Evolutionary conservation across 164 flowering plant genomes (phyloP).

Genomic region (Sextonia rubra): DNA sequence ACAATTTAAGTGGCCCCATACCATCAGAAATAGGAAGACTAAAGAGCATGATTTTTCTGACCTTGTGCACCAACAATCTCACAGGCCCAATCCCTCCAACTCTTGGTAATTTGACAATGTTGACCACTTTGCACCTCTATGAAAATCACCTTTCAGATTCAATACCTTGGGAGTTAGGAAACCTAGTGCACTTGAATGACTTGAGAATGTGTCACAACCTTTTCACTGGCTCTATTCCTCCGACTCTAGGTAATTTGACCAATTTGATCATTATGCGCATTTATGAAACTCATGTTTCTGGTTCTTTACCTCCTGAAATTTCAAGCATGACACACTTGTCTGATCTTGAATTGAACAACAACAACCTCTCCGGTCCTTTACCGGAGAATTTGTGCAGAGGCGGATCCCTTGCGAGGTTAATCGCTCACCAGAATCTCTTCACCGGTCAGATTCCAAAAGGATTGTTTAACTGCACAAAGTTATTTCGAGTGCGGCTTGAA

Average conservation of each 20-base stretch:
- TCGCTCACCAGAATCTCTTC: not conserved
- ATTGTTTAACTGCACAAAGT: constrained; percentile 40
- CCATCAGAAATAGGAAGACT: constrained; percentile 20
- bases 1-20: constrained; percentile 18
- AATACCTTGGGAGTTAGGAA: constrained; percentile 26
- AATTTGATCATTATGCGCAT: not conserved
- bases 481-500: constrained; percentile 49
- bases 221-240: not conserved
- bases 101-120: constrained; percentile 6
- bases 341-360: not conserved
- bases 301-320: not conserved
- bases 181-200: constrained; percentile 4
- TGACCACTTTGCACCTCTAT: not conserved
- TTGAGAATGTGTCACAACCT: constrained; percentile 3
- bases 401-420: not conserved
- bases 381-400: not conserved
- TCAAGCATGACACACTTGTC: not conserved
- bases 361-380: not conserved
- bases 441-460: not conserved
- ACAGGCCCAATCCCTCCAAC: not conserved
- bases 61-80: not conserved
- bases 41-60: not conserved
- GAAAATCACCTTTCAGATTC: constrained; percentile 17
- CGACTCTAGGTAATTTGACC: not conserved
- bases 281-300: not conserved